Base-by-base conservation (phyloP, 1,284 basidiomycete species). In the Fomitiporia mediterranea region DNA sequence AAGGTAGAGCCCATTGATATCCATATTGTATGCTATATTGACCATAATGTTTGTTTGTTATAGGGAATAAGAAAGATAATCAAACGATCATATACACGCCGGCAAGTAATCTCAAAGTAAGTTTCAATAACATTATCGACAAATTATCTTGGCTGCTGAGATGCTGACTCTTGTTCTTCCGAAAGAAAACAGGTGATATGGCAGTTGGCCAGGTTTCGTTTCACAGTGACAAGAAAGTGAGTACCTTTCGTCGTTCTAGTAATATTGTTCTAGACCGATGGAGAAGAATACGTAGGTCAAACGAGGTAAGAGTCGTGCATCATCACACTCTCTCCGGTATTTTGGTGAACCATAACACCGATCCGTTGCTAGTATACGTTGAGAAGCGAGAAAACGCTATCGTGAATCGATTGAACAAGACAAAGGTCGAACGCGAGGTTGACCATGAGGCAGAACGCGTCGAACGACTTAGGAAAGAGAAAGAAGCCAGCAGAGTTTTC, bases 11-110 rank as follows among this genome's bases (percentile, higher is more conserved):
- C 28, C 7, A 9, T 2, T 51, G 48, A 15, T 2, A 3, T 37
- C 37, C 7, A 2, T 6, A 51, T 35, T 34, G 2, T 2, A 8
- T 4, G 11, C 23, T 28, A 11, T 11, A 11, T 13, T 9, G 37
- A 35, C 32, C 15, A 25, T 9, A 25, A 15, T 15, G 15, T 40
- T 7, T 15, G 5, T 30, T 2, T 37, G 2, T 51, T 4, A 6
- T 63, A 94, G 94, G 94, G 2, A 98, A 98, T 76, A 98, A 98
- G 74, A 95, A 94, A 71, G 91, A 96, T 63, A 90, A 96, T 67
- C 67, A 98, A 27, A 92, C 91, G 11, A 81, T 99, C 65, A 98
- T 99, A 59, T 98, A 95, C 69, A 98, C 95, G 0, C 95, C 94
- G 0, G 90, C 82, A 13, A 81, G 85, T 58, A 96, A 95, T 68